phyloP scores from a whole-genome alignment of 306 rosid species.

The Gleditsia sinensis region DNA sequence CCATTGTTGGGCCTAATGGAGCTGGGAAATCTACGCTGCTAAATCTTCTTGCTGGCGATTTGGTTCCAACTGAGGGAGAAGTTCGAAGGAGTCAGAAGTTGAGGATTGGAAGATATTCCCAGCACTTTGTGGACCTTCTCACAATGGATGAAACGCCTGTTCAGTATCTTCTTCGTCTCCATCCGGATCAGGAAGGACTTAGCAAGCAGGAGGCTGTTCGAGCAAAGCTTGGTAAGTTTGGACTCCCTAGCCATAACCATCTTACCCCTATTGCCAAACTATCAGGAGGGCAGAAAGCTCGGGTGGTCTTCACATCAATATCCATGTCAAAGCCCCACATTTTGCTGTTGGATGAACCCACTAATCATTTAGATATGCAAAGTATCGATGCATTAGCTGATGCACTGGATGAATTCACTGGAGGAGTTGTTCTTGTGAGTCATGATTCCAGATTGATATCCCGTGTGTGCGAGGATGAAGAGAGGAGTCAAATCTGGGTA shows the following conservation, averaged over 20 bases:
- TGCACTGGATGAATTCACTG: conserved; percentile 68
- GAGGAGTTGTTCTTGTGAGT: conserved; percentile 80
- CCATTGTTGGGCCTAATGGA: conserved; percentile 72
- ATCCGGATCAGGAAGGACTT: conserved; percentile 73
- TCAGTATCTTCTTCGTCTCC: conserved; percentile 70
- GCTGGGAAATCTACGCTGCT: conserved; percentile 69
- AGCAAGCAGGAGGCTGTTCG: conserved; percentile 81
- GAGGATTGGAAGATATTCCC: conserved; percentile 71
- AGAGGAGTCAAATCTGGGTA: conserved; percentile 76
- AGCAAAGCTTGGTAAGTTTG: conserved; percentile 70
- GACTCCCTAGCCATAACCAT: conserved; percentile 75
- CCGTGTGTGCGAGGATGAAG: conserved; percentile 73
- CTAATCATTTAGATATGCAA: conserved; percentile 83
- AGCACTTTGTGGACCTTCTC: conserved; percentile 69
- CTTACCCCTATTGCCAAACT: conserved; percentile 73
- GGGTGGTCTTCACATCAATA: conserved; percentile 83
- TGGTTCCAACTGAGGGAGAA: conserved; percentile 68
- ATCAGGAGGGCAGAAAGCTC: conserved; percentile 71
- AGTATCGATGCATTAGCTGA: conserved; percentile 79
- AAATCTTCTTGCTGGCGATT: conserved; percentile 71
- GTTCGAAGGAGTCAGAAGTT: conserved; percentile 71
- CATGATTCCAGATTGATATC: conserved; percentile 81
- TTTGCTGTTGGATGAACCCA: conserved; percentile 77
- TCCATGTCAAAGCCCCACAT: conserved; percentile 89
- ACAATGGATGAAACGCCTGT: conserved; percentile 73